A percentile compares a stretch with the other conserved stretches of the same genome.
Evolutionary conservation across 2,329 filamentous ascomycete genomes (phyloP).

Genomic region (Neoscytalidium dimidiatum): DNA sequence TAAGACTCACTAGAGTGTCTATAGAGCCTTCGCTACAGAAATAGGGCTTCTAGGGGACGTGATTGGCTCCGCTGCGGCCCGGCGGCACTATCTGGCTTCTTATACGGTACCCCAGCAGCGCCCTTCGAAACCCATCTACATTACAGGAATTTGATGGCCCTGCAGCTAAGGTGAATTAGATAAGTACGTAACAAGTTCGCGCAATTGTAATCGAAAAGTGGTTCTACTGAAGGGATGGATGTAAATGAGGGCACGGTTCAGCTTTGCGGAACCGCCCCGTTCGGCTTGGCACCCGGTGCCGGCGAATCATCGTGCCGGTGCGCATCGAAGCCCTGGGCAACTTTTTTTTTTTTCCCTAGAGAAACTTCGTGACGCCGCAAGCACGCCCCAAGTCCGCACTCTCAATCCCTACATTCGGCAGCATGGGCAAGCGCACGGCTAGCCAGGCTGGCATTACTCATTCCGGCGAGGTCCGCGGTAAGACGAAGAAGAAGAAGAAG

Average conservation of each 20-base stretch:
- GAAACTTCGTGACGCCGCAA: background rate
- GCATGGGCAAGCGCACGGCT: slow-evolving; percentile 10
- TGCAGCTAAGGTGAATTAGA: background rate
- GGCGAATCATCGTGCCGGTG: slow-evolving; percentile 10
- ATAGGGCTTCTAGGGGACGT: background rate
- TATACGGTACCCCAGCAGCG: no score
- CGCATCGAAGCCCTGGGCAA: background rate
- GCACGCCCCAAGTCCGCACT: background rate
- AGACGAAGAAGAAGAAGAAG: background rate
- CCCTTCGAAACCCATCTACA: no score
- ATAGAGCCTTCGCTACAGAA: background rate
- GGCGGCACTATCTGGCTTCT: background rate
- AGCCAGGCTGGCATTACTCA: slow-evolving; percentile 3
- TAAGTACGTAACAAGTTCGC: background rate
- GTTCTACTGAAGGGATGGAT: background rate
- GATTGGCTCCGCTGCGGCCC: background rate
- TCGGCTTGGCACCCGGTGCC: background rate
- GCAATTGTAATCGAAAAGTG: background rate
- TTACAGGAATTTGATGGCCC: no score
- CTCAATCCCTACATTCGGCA: background rate
- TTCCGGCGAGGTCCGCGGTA: background rate
- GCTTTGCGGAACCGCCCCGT: background rate
- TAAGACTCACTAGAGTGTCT: background rate
- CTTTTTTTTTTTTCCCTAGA: slow-evolving; percentile 4
- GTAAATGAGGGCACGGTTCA: background rate